Base-by-base conservation (phyloP, 176 grass and related monocot species). In the Avena sativa region DNA sequence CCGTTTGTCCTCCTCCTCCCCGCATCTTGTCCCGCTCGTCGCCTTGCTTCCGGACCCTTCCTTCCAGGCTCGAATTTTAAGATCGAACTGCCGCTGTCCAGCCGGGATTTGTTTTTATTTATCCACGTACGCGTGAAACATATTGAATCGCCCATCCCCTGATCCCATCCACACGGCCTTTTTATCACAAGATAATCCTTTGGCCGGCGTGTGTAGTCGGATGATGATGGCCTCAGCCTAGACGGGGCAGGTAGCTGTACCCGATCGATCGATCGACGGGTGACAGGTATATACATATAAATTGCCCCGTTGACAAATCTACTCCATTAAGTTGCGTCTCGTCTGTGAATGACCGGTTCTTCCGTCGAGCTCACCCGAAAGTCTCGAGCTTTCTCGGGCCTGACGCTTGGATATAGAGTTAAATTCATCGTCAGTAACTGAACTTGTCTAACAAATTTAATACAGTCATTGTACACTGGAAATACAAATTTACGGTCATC, bases 61-160 rank as follows among this genome's bases (percentile, higher is more conserved):
- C 17, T 76, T 6, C 1, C 12, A 51, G 69, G 67, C 3, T 50
- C 12, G 59, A 67, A 81, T 76, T 43, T 43, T 59, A 47, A 44
- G 43, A 52, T 52, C 20, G 60, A 88, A 88, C 77, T 85, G 26
- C 89, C 75, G 59, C 60, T 88, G 81, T 81, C 51, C 50, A 34
- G 21, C 68, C 68, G 25, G 8, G n/a, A 44, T 17, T 32, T 61
- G 28, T 16, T 51, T 51, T 60, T 85, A 88, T 40, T 60, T 85
- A 88, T 81, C 51, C 82, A 19, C 38, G 38, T 40, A 40, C 82
- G 7, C 85, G 75, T n/a, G 63, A 12, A 79, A 74, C 84, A 48
- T 78, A 32, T 38, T 79, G 80, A 79, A 78, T 32, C 19, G 19
- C 9, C 9, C 34, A 76, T 58, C 55, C 50, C 50, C 47, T 81